Evolutionary conservation across 805 yeast species (phyloP), one percentile per base, ranked within the genome.

Genomic region (Saturnispora besseyi): DNA sequence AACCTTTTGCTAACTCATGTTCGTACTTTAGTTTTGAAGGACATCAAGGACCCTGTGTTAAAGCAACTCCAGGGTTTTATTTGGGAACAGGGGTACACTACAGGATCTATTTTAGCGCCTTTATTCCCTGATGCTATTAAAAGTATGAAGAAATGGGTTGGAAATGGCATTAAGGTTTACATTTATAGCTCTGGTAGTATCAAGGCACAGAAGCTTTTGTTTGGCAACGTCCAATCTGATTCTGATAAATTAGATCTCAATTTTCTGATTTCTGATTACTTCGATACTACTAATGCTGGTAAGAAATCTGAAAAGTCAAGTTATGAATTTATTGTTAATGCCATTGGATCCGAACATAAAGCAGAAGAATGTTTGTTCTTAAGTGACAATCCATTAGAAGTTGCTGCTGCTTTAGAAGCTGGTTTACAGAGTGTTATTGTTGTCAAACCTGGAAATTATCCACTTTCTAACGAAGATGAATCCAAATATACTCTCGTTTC

Each of bases 181-280:
- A 87, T 90, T 18, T 90, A 90, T 66, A 88, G 96, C 0, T 85
- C 95, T 28, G 98, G 98, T 0, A 82, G 93, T 41, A 79, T 90
- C 24, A 77, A 81, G 52, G 97, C 97, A 0, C 98, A 90, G 59
- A 84, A 82, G 58, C 68, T 90, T 53, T 66, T 90, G 51, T 87
- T 90, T 60, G 74, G 73, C 0, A 76, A 85, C 61, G 90, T 85
- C 9, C 68, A 68, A 47, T n/a, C 30, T 13, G 34, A 41, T 2
- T 45, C 50, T 13, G 66, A 68, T 4, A 65, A 65, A 9, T 29
- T 45, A 4, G 49, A 53, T 7, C 63, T 87, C 59, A 84, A 77
- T 41, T 62, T 65, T 1, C 62, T 63, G 22, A 61, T 90, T 21
- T 52, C 68, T 6, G 95, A 84, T 13, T 90, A 88, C 66, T 90